Evolutionary conservation across 192 early-diverging fungal genomes (phyloP), one percentile per base, ranked within the genome.

Genomic region (Backusella tarrabulga): DNA sequence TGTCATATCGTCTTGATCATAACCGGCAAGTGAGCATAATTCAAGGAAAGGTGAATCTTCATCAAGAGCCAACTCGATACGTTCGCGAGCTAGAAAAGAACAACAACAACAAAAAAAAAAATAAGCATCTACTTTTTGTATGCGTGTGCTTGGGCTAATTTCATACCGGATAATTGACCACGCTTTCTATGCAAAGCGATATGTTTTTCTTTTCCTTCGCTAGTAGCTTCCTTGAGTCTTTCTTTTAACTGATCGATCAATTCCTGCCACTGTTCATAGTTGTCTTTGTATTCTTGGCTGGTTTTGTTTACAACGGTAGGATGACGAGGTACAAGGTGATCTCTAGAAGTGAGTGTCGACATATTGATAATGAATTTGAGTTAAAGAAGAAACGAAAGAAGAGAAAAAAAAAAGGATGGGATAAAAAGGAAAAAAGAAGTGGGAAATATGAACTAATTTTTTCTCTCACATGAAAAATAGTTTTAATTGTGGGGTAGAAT

Each of bases 41-140:
- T 91, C 90, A 44, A 91, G 76, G 38, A 90, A 90, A 36, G 90
- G 90, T 23, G 88, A 90, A 74, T 90, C 90, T 36, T 90, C 88
- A 73, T 91, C 90, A 34, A 91, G 75, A 6, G 90, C 72, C 9
- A 91, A 66, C 19, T 91, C 88, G 11, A 91, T 36, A 41, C 90
- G 84, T 74, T 91, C 90, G 29, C 90, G 81, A 19, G 89, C 89
- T 89, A 66, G 14, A 60, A 56, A 26, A 56, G 66, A 66, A 68
- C 68, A 36, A 70, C 17, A 78, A 63, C 2, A 34, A 41, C 70
- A 26, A 32, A 32, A 32, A 34, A 41, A 74, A 19, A 2, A 34
- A 44, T 78, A 77, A 76, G 41, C 35, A 34, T 34, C 6, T 6
- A 14, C n/a, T 50, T 34, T 67, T 12, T 14, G 8, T 34, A 40